Conservation (phyloP, 768 basidiomycete genomes). For the Podaxis pistillaris region DNA sequence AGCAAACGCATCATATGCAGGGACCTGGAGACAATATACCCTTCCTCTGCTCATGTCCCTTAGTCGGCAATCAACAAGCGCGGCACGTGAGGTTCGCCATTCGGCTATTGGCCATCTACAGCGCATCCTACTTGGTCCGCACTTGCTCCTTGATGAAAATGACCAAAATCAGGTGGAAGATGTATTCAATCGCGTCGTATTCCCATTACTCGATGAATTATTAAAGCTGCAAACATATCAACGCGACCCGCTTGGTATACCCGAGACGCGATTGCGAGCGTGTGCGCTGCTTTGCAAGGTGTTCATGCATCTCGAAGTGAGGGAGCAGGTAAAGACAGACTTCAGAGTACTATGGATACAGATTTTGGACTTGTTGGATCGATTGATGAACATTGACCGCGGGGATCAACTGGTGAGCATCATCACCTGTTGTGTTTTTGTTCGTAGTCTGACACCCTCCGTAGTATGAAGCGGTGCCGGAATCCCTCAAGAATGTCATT, state of each 20-base stretch:
- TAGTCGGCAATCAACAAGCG: constrained; percentile 79
- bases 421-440: neutral
- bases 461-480: constrained; percentile 92
- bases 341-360: constrained; percentile 82
- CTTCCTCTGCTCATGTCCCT: constrained; percentile 74
- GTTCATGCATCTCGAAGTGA: constrained; percentile 90
- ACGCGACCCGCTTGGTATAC: constrained; percentile 83
- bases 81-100: constrained; percentile 82
- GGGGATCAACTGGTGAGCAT: constrained; percentile 80
- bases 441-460: neutral
- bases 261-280: constrained; percentile 85
- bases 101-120: constrained; percentile 78
- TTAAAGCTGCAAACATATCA: constrained; percentile 78
- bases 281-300: constrained; percentile 91
- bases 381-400: constrained; percentile 83
- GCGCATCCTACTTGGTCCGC: constrained; percentile 78
- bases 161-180: constrained; percentile 69
- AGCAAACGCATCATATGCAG: constrained; percentile 2
- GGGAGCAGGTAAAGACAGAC: constrained; percentile 60
- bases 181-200: constrained; percentile 85
- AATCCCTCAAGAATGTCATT: constrained; percentile 94
- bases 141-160: constrained; percentile 57
- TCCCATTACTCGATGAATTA: constrained; percentile 90
- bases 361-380: constrained; percentile 85
- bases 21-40: constrained; percentile 76